A percentile compares a stretch with the other conserved stretches of the same genome.
Conservation (phyloP, 1,139 yeast genomes). For the Eremothecium cymbalariae region DNA sequence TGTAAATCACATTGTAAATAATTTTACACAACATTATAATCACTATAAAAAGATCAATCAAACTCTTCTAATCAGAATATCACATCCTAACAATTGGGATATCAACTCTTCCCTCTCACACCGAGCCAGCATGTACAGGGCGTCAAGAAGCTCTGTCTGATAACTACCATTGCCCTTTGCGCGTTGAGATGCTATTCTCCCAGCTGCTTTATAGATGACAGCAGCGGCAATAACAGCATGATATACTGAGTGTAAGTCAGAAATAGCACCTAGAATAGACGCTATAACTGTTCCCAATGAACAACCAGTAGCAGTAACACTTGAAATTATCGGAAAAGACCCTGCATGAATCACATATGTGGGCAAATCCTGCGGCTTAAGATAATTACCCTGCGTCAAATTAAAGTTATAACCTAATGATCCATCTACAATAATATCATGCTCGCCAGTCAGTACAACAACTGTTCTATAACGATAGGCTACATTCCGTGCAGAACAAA, state of each 20-base stretch:
- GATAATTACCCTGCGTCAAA: conserved; percentile 19
- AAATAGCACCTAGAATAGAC: conserved; percentile 44
- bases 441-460: conserved; percentile 65
- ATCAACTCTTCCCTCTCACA: too few species aligned
- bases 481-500: conserved; percentile 42
- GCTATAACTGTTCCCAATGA: conserved; percentile 71
- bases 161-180: conserved; percentile 29
- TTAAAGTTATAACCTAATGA: conserved; percentile 22
- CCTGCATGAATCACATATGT: conserved; percentile 39
- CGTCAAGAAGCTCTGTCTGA: conserved; percentile 26
- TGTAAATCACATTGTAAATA: conserved; percentile 6
- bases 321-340: conserved; percentile 61
- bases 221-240: conserved; percentile 55
- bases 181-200: conserved; percentile 40
- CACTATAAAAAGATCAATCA: too few species aligned
- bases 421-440: conserved; percentile 44
- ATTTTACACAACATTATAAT: not conserved
- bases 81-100: too few species aligned
- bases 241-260: conserved; percentile 33
- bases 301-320: conserved; percentile 87
- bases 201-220: conserved; percentile 55
- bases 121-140: conserved; percentile 19
- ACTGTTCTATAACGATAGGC: conserved; percentile 49
- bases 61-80: too few species aligned
- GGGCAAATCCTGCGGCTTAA: conserved; percentile 26